Base-by-base conservation (phyloP, 768 basidiomycete genomes). In the Leccinum ochraceum region DNA sequence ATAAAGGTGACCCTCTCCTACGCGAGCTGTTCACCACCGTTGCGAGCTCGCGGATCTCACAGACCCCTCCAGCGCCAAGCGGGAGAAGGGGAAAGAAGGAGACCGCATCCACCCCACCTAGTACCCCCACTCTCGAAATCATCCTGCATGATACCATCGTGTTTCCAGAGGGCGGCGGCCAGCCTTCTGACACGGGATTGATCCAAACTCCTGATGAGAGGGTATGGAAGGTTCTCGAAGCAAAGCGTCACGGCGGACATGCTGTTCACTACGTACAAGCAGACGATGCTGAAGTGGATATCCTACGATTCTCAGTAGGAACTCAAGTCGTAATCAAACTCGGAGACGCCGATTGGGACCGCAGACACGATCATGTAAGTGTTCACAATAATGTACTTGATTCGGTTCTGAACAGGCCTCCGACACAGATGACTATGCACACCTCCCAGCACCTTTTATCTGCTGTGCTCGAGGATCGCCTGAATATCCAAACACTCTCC, bases 391-490 rank as follows among this genome's bases (percentile, higher is more conserved):
- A 54, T 46, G 60, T 50, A 37, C 10, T 28, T 34, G 54, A 39
- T 37, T 30, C 59, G 24, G 48, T 39, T 30, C 14, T 57, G 34
- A 59, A 22, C 28, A 32, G 17, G 20, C 39, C 24, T 54, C 26
- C 11, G 39, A 26, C 48, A 49, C 65, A 91, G 88, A 90, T 90
- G 88, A 83, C 86, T 16, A 85, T 91, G 83, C 92, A 94, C 72
- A 92, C 91, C 1, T 88, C 88, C 0, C 92, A 94, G 67, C 92
- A 93, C 63, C 79, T 92, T 49, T 81, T 94, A 24, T 92, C 91
- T 14, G 90, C 91, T 1, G 78, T 92, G n/a, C 78, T 94, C 5
- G 90, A 93, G 67, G 78, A 80, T 24, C 76, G 75, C 4, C 78
- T 90, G 42, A 73, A 82, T 34, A 77, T 92, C 28, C 84, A 85